A percentile compares a stretch with the other conserved stretches of the same genome.
These are phyloP conservation scores for Exophiala aquamarina DNA, from an alignment of 2,329 filamentous ascomycete species.

Conservation along the genomic window DNA sequence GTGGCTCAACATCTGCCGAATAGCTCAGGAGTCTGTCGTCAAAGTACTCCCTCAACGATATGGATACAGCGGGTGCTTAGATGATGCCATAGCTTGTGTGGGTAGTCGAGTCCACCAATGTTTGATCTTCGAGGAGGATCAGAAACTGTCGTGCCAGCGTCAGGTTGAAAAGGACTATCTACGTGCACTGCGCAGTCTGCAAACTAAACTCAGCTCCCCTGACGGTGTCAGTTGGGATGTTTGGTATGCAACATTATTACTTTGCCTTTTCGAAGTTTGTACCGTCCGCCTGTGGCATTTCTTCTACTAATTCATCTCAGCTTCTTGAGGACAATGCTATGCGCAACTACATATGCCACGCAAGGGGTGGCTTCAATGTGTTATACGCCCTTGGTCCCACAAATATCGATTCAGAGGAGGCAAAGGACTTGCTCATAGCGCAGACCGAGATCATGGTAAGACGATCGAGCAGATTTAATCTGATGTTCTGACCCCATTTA, in stretches of 20 bases:
- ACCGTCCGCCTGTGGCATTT: background rate
- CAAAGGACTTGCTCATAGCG: conserved; percentile 12
- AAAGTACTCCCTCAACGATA: conserved; percentile 11
- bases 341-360: conserved; percentile 13
- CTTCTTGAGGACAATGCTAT: conserved; percentile 11
- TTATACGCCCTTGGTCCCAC: conserved; percentile 9
- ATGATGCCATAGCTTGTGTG: conserved; percentile 16
- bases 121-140: background rate
- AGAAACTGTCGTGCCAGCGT: background rate
- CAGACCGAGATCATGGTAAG: conserved; percentile 12
- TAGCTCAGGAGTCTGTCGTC: conserved; percentile 4
- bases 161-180: conserved; percentile 13
- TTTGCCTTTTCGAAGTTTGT: conserved; percentile 14
- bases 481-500: conserved; percentile 1
- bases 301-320: conserved; percentile 8
- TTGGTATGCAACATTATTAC: conserved; percentile 16
- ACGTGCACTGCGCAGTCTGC: conserved; percentile 10
- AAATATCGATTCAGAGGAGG: conserved; percentile 11
- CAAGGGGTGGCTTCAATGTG: conserved; percentile 11
- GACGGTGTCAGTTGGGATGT: conserved; percentile 13
- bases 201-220: conserved; percentile 6
- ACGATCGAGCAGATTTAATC: background rate
- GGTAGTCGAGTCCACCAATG: conserved; percentile 10
- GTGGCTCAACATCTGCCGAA: conserved; percentile 15
- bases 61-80: conserved; percentile 16